phyloP scores from a whole-genome alignment of 2,329 filamentous ascomycete genomes.

The Podosphaera xanthii region DNA sequence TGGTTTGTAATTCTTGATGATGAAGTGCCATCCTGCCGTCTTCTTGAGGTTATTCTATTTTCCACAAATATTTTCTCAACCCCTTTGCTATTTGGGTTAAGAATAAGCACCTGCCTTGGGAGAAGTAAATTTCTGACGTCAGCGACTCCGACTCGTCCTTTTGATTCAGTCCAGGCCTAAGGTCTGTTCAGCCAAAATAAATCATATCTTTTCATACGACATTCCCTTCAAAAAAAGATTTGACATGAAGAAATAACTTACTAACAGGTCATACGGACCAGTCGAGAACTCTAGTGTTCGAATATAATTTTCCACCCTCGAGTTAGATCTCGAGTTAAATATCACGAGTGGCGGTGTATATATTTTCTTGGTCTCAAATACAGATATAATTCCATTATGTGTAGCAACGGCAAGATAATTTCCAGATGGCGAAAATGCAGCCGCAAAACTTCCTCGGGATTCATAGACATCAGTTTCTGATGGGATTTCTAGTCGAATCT shows the following conservation, averaged over 20 bases:
- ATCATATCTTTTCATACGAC: background rate
- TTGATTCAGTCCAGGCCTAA: conserved; percentile 71
- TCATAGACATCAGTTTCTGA: conserved; percentile 28
- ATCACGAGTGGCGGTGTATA: conserved; percentile 45
- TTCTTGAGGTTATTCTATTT: conserved; percentile 11
- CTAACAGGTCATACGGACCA: conserved; percentile 63
- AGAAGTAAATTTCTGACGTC: conserved; percentile 46
- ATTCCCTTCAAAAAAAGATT: background rate
- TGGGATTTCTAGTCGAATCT: conserved; percentile 35
- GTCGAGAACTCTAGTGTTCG: conserved; percentile 84
- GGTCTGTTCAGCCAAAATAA: background rate
- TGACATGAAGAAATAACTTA: conserved; percentile 1
- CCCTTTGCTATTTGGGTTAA: conserved; percentile 35
- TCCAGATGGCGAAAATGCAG: conserved; percentile 52
- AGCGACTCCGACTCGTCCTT: conserved; percentile 49
- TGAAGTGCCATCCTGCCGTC: background rate
- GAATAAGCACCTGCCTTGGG: conserved; percentile 42
- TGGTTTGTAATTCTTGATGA: background rate
- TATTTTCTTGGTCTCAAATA: conserved; percentile 38
- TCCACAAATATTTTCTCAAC: conserved; percentile 14
- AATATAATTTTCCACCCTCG: conserved; percentile 37
- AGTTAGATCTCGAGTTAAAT: conserved; percentile 45
- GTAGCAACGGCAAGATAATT: conserved; percentile 53
- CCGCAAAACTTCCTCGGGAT: conserved; percentile 50
- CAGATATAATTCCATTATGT: conserved; percentile 57